Percentiles rank a stretch among this genome's conserved stretches.
Conservation (phyloP, 1,284 basidiomycete species). For the Wolfiporia cocos region DNA sequence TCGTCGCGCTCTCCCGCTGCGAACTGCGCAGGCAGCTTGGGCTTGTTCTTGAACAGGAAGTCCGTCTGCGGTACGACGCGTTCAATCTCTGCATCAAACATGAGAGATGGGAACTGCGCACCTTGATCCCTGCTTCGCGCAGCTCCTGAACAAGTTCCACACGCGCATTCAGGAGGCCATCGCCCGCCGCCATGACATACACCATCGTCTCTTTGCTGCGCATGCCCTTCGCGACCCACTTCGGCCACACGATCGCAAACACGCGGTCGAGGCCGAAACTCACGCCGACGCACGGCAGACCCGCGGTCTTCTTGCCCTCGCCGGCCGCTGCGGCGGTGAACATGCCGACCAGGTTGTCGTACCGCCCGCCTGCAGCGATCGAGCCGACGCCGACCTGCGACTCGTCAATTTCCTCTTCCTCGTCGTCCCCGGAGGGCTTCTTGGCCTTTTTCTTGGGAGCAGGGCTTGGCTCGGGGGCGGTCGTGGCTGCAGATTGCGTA, state of each 20-base stretch:
- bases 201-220: constrained; percentile 92
- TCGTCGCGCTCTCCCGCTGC: constrained; percentile 89
- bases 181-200: constrained; percentile 91
- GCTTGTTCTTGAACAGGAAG: constrained; percentile 90
- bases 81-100: constrained; percentile 5
- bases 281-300: constrained; percentile 90
- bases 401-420: constrained; percentile 91
- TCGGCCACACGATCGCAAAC: constrained; percentile 88
- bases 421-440: constrained; percentile 45
- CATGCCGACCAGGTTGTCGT: constrained; percentile 95
- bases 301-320: constrained; percentile 59
- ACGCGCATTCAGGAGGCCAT: constrained; percentile 84
- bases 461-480: constrained; percentile 21
- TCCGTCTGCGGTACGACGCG: constrained; percentile 58
- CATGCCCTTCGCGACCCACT: constrained; percentile 71
- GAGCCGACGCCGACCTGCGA: constrained; percentile 93
- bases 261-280: constrained; percentile 95
- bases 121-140: constrained; percentile 88
- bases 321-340: constrained; percentile 80
- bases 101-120: constrained; percentile 25
- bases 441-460: constrained; percentile 48
- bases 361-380: constrained; percentile 95
- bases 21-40: constrained; percentile 85
- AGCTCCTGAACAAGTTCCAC: constrained; percentile 81
- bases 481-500: constrained; percentile 23